A percentile compares a stretch with the other conserved stretches of the same genome.
These are phyloP conservation scores for Globisporangium carolinianum DNA, from an alignment of 352 stramenopile species.

Conservation along the genomic window DNA sequence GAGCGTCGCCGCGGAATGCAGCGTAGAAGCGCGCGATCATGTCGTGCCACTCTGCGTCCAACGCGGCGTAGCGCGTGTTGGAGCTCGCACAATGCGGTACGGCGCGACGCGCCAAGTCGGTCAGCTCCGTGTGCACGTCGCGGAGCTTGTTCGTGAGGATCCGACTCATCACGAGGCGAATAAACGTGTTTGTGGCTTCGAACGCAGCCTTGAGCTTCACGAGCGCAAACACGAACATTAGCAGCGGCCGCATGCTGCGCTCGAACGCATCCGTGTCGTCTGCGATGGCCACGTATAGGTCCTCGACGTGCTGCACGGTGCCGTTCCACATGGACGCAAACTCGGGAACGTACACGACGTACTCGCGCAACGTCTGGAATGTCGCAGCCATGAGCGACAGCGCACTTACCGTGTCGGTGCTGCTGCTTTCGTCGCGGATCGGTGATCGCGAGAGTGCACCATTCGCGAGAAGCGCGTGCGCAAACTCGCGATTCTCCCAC, in stretches of 20 bases:
- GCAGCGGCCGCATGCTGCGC: neutral
- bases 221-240: slow-evolving; percentile 2
- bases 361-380: slow-evolving; percentile 1
- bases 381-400: neutral
- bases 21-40: slow-evolving; percentile 1
- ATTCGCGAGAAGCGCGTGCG: neutral
- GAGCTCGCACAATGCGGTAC: neutral
- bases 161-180: neutral
- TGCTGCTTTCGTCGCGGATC: neutral
- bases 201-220: slow-evolving; percentile 3
- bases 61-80: neutral
- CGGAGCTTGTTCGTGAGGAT: neutral
- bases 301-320: slow-evolving; percentile 1
- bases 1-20: neutral
- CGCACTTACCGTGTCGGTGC: neutral
- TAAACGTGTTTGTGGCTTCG: neutral
- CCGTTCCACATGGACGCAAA: slow-evolving; percentile 3
- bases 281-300: neutral
- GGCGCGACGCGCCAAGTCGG: neutral
- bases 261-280: neutral
- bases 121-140: slow-evolving; percentile 4
- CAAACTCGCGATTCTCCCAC: neutral
- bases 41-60: neutral
- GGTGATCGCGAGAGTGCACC: neutral
- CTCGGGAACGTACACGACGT: neutral